Evolutionary conservation across 2,329 filamentous ascomycete species (phyloP).

Genomic region (Colletotrichum aenigma): DNA sequence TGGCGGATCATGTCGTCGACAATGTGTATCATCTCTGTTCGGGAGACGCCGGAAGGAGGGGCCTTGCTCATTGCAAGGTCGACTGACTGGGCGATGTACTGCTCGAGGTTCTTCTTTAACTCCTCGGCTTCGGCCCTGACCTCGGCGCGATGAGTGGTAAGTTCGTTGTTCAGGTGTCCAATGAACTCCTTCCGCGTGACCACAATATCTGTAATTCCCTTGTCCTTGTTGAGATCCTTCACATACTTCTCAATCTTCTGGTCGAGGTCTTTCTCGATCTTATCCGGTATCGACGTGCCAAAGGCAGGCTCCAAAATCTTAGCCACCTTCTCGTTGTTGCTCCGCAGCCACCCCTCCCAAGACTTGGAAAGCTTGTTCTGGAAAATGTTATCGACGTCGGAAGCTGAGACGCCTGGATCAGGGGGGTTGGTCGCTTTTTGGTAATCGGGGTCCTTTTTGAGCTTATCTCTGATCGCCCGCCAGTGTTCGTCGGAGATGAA

Average conservation of each 20-base stretch:
- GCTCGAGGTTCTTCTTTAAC: constrained; percentile 37
- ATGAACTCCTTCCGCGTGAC: constrained; percentile 57
- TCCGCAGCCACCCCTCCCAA: constrained; percentile 58
- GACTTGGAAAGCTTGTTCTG: constrained; percentile 37
- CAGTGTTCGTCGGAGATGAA: constrained; percentile 51
- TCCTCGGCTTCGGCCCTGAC: constrained; percentile 44
- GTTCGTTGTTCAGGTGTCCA: constrained; percentile 41
- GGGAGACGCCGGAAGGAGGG: constrained; percentile 36
- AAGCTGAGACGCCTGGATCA: constrained; percentile 5
- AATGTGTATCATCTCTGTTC: constrained; percentile 43
- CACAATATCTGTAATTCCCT: constrained; percentile 36
- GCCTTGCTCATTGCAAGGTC: constrained; percentile 25
- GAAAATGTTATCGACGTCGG: constrained; percentile 30
- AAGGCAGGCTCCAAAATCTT: constrained; percentile 24
- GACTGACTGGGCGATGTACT: constrained; percentile 34
- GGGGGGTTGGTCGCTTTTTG: constrained; percentile 30
- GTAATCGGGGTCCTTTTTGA: constrained; percentile 39
- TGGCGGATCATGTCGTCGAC: constrained; percentile 46
- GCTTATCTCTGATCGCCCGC: constrained; percentile 46
- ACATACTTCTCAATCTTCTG: constrained; percentile 37
- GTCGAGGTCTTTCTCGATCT: constrained; percentile 33
- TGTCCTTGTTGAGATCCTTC: constrained; percentile 37
- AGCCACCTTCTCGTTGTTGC: constrained; percentile 48
- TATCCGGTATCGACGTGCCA: constrained; percentile 25
- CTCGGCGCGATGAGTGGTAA: constrained; percentile 40